Percentiles rank a stretch among this genome's conserved stretches.
phyloP scores from a whole-genome alignment of 768 basidiomycete species.

The Collybia nuda region DNA sequence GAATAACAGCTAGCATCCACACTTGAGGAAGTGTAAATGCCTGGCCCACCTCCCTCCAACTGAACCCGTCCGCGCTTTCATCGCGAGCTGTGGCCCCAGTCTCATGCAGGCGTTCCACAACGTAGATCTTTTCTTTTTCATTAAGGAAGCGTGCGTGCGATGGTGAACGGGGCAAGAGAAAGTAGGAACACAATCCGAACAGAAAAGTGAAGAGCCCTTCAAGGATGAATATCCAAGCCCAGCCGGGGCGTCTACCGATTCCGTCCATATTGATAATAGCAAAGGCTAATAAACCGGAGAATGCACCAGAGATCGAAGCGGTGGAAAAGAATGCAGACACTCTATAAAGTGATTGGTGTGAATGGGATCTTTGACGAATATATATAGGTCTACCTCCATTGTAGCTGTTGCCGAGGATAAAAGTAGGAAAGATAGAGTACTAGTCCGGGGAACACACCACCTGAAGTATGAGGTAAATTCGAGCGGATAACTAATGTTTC shows the following conservation, averaged over 20 bases:
- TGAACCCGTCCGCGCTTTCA: slow-evolving; percentile 29
- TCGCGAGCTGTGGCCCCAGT: slow-evolving; percentile 13
- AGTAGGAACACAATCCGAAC: background rate
- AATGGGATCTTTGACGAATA: background rate
- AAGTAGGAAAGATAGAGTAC: slow-evolving; percentile 57
- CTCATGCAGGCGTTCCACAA: slow-evolving; percentile 8
- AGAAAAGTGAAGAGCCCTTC: background rate
- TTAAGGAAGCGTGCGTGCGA: slow-evolving; percentile 10
- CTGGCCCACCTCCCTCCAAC: slow-evolving; percentile 35
- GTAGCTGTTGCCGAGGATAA: slow-evolving; percentile 48
- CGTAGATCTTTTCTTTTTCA: slow-evolving; percentile 9
- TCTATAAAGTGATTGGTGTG: background rate
- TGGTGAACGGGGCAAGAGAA: background rate
- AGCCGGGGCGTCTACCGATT: background rate
- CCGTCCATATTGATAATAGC: slow-evolving; percentile 5
- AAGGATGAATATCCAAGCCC: slow-evolving; percentile 9
- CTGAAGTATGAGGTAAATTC: slow-evolving; percentile 20
- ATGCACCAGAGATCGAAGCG: slow-evolving; percentile 3
- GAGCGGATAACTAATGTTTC: background rate
- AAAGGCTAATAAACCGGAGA: slow-evolving; percentile 5
- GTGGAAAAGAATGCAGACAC: background rate
- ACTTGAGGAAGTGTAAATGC: slow-evolving; percentile 35
- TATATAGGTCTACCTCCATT: slow-evolving; percentile 33
- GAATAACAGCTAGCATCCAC: slow-evolving; percentile 26
- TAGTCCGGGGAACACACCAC: slow-evolving; percentile 57